phyloP scores from a whole-genome alignment of 169 alveolate species.

The Cryptosporidium parvum region DNA sequence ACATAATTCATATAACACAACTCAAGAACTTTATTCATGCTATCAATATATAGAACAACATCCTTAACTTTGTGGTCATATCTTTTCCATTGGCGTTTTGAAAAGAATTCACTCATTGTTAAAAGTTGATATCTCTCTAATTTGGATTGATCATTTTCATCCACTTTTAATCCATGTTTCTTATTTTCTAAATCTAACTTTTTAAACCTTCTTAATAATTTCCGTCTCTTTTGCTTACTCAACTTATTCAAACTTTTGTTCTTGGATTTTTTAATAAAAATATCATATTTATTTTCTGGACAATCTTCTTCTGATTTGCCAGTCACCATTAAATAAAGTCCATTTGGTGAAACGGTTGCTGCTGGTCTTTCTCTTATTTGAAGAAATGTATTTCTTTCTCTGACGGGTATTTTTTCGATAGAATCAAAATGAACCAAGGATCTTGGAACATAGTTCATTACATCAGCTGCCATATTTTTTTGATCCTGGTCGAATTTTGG shows the following conservation, averaged over 20 bases:
- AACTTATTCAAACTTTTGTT: constrained; percentile 21
- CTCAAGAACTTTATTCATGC: constrained; percentile 46
- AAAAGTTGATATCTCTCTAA: constrained; percentile 44
- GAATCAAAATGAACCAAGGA: constrained; percentile 59
- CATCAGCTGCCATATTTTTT: constrained; percentile 6
- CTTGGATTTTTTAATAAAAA: constrained; percentile 40
- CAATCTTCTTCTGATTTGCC: constrained; percentile 38
- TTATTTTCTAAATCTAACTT: constrained; percentile 48
- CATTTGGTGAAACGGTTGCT: constrained; percentile 73
- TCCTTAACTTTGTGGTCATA: constrained; percentile 52
- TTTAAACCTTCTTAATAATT: constrained; percentile 38
- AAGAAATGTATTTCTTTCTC: constrained; percentile 43
- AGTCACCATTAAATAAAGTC: constrained; percentile 43
- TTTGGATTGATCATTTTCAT: constrained; percentile 38
- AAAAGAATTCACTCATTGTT: constrained; percentile 56
- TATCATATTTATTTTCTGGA: constrained; percentile 60
- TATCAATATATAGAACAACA: constrained; percentile 44
- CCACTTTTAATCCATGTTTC: constrained; percentile 48
- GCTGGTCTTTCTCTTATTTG: constrained; percentile 67
- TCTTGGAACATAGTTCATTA: constrained; percentile 47
- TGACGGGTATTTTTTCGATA: constrained; percentile 18
- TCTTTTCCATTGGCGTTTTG: constrained; percentile 58
- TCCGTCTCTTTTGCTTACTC: neutral
- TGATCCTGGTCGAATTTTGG: constrained; percentile 35
- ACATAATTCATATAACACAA: constrained; percentile 48